Evolutionary conservation across 2,329 filamentous ascomycete genomes (phyloP).

Genomic region (Cadophora luteo-olivacea): DNA sequence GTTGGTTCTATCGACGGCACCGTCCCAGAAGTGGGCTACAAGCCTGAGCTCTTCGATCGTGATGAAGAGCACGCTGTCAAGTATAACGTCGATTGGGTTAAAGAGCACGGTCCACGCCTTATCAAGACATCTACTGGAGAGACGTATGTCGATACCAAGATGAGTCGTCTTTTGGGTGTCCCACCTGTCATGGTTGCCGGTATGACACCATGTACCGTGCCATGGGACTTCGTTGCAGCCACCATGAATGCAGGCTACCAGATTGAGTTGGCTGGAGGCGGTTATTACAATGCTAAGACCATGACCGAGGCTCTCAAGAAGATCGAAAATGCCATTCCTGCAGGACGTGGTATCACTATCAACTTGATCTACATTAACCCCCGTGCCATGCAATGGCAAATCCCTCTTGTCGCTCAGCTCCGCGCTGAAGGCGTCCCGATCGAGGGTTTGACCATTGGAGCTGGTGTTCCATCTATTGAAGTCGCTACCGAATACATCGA

Average conservation of each 20-base stretch:
- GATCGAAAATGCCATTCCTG: conserved; percentile 83
- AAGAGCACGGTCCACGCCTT: conserved; percentile 91
- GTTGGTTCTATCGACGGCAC: conserved; percentile 93
- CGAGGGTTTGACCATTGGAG: conserved; percentile 90
- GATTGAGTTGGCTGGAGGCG: conserved; percentile 87
- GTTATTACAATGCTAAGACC: conserved; percentile 82
- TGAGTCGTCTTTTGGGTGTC: conserved; percentile 84
- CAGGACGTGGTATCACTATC: conserved; percentile 85
- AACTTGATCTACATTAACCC: conserved; percentile 94
- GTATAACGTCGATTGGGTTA: conserved; percentile 96
- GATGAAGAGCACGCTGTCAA: conserved; percentile 95
- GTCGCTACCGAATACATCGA: conserved; percentile 93
- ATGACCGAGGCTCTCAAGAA: conserved; percentile 85
- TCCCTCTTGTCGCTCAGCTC: conserved; percentile 80
- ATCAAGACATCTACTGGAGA: conserved; percentile 88
- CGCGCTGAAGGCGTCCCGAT: conserved; percentile 88
- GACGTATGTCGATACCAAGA: conserved; percentile 95
- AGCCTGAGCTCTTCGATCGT: conserved; percentile 95
- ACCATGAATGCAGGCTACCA: conserved; percentile 97
- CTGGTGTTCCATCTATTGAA: conserved; percentile 91
- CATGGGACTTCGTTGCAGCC: conserved; percentile 90
- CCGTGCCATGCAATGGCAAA: conserved; percentile 90
- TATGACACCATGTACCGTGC: conserved; percentile 90
- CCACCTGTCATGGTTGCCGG: conserved; percentile 90
- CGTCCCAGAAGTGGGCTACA: conserved; percentile 92